Base-by-base conservation (phyloP, 2,329 filamentous ascomycete species). In the Colletotrichum tanaceti region DNA sequence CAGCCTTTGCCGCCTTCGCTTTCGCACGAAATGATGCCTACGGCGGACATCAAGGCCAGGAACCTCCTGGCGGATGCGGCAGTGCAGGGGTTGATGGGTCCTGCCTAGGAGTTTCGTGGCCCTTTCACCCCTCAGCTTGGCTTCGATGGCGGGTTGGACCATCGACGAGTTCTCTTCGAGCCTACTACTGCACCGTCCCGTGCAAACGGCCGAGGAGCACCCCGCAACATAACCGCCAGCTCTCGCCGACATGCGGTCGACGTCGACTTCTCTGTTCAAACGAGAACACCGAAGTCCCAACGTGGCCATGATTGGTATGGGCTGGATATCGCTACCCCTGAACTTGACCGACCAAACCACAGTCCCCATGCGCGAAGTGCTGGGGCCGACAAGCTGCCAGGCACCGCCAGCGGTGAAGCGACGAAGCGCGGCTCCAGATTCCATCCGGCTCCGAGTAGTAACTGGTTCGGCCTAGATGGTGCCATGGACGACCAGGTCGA, bases 51-150 rank as follows among this genome's bases (percentile, higher is more conserved):
- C 7, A 82, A 80, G 67, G 80, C 79, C 16, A 77, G 78, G n/a
- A 75, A 80, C 43, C 74, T 75, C 22, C 73, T 78, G 5, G 66
- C 75, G 18, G 73, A 76, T 61, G 74, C 76, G 22, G 73, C 72
- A 35, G 71, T 71, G 46, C 70, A 71, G 35, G 78, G 74, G 11
- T 55, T 77, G 10, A 39, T 79, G 24, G 73, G 72, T 46, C 65
- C 71, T 9, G 61, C 74, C 2, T 77, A 76, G 76, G 74, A 73
- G 43, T 82, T 82, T 65, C 77, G 77, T 4, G 81, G 80, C 2
- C 82, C 82, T 0, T 82, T 84, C 32, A 84, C 81, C 1, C 80
- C 82, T 14, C 79, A 83, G 60, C 76, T 84, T 24, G 81, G 81
- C 58, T 82, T 82, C 53, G 82, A 84, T 68, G 79, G 82, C 20